Evolutionary conservation across 73 alveolate genomes (phyloP).

Genomic region (Blepharisma stoltei): DNA sequence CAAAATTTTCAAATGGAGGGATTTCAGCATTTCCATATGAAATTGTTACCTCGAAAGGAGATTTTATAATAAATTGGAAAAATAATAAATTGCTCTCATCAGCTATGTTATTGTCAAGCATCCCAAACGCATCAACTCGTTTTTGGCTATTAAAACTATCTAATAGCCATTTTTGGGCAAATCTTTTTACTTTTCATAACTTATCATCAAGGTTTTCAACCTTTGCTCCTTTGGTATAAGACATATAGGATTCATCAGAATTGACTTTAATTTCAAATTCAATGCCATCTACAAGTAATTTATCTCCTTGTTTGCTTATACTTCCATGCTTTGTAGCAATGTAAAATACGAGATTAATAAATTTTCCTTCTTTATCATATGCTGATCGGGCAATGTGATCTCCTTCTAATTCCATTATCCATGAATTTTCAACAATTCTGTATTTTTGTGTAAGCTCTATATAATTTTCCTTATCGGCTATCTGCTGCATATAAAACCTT

Average conservation of each 20-base stretch:
- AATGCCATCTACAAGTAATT: neutral
- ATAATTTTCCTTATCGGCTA: neutral
- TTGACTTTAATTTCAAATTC: neutral
- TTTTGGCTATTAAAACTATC: neutral
- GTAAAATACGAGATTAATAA: neutral
- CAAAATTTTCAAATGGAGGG: neutral
- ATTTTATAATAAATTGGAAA: neutral
- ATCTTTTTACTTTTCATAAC: constrained; percentile 17
- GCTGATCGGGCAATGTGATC: neutral
- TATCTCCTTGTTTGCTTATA: neutral
- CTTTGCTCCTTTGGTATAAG: neutral
- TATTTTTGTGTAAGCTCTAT: constrained; percentile 8
- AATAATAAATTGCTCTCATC: neutral
- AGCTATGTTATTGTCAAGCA: neutral
- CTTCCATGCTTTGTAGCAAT: neutral
- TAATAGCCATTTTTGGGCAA: constrained; percentile 22
- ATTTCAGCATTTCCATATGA: neutral
- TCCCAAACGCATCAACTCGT: neutral
- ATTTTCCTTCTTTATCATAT: neutral
- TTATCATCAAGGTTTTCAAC: neutral
- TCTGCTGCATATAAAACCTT: neutral
- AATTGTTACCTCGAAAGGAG: neutral
- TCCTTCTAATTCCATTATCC: constrained; percentile 8
- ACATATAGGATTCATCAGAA: neutral
- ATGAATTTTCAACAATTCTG: neutral